Evolutionary conservation across 116 monocot genomes (phyloP).

Genomic region (Posidonia oceanica): DNA sequence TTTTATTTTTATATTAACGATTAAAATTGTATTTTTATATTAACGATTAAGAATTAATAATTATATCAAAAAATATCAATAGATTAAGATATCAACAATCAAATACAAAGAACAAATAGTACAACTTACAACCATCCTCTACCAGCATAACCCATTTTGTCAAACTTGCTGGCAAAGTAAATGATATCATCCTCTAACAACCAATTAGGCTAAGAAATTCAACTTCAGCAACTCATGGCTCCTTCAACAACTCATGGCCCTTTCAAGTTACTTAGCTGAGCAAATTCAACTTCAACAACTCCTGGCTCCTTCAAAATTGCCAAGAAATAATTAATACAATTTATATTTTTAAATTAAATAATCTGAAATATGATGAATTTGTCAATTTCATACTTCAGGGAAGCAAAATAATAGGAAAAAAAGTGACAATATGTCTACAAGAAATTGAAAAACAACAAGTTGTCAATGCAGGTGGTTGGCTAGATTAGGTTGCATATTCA

Average conservation of each 20-base stretch:
- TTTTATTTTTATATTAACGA: too few relatives aligned
- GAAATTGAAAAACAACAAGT: background rate
- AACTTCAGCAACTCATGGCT: too few relatives aligned
- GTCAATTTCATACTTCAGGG: background rate
- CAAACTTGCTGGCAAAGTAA: slow-evolving; percentile 1
- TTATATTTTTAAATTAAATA: too few relatives aligned
- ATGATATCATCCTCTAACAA: background rate
- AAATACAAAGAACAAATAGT: too few relatives aligned
- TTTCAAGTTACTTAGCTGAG: slow-evolving; percentile 1
- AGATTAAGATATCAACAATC: too few relatives aligned
- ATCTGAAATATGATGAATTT: background rate
- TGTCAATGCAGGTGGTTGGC: background rate
- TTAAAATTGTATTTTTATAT: too few relatives aligned
- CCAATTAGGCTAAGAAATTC: background rate
- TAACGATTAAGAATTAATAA: too few relatives aligned
- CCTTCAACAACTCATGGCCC: too few relatives aligned
- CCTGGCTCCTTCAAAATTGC: slow-evolving; percentile 21
- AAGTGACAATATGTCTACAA: background rate
- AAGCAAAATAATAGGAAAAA: background rate
- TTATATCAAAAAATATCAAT: too few relatives aligned
- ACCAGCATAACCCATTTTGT: background rate
- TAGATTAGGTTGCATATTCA: background rate
- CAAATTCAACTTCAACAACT: slow-evolving; percentile 21
- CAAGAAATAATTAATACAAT: background rate
- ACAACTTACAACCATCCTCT: background rate